A percentile compares a stretch with the other conserved stretches of the same genome.
These are phyloP conservation scores for Zizania latifolia DNA, from an alignment of 176 grass and related monocot species.

Conservation along the genomic window DNA sequence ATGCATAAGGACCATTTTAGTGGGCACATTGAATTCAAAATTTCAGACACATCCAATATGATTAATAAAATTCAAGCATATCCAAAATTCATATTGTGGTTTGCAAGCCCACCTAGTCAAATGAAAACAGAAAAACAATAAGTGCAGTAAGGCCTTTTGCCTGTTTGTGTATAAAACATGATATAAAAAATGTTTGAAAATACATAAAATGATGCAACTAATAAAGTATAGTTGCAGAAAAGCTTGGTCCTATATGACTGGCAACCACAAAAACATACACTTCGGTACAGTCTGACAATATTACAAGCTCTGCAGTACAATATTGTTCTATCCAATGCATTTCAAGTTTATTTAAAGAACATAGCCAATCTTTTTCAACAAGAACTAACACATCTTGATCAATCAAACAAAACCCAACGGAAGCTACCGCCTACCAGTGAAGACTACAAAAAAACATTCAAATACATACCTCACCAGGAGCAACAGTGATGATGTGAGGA, in stretches of 20 bases:
- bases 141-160: neutral
- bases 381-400: neutral
- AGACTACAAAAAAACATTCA: neutral
- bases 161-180: neutral
- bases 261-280: neutral
- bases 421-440: neutral
- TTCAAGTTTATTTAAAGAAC: neutral
- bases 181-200: neutral
- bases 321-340: neutral
- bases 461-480: conserved; percentile 78
- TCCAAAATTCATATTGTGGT: neutral
- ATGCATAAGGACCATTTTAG: neutral
- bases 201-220: neutral
- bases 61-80: neutral
- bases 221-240: neutral
- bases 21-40: neutral
- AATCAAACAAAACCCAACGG: neutral
- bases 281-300: too few species aligned
- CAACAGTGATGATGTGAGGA: conserved; percentile 88
- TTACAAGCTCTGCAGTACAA: neutral
- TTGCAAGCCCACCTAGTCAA: neutral
- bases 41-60: neutral
- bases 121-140: neutral
- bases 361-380: neutral
- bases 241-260: neutral